Percentiles rank a stretch among this genome's conserved stretches.
phyloP scores from a whole-genome alignment of 176 grass and related monocot species.

The Avena insularis region DNA sequence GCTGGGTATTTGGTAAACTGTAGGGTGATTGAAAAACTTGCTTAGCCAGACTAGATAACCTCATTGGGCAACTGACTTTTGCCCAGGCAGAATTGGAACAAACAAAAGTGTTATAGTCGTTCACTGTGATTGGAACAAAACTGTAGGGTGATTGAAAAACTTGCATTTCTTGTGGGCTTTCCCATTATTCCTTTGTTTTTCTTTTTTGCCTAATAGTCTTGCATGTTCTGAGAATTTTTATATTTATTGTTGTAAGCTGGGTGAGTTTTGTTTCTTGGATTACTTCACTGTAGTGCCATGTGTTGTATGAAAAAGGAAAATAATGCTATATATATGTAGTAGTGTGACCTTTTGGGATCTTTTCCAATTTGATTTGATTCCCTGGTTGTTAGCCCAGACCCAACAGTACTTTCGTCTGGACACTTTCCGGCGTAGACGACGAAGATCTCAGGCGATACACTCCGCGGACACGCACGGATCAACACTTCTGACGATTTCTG shows the following conservation, averaged over 20 bases:
- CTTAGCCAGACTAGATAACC: not conserved
- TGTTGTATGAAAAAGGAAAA: not conserved
- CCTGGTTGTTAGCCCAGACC: not conserved
- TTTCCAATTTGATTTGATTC: not conserved
- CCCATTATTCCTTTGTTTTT: not conserved
- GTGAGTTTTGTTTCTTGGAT: not conserved
- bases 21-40: not conserved
- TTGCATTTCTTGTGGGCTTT: not conserved
- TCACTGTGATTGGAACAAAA: not conserved
- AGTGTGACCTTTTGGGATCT: not conserved
- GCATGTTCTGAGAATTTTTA: not conserved
- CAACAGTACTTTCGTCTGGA: too few relatives aligned
- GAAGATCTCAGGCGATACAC: too few relatives aligned
- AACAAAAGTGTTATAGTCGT: not conserved
- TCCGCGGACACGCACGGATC: too few relatives aligned
- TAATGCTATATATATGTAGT: not conserved
- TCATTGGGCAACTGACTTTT: not conserved
- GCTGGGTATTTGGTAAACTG: not conserved
- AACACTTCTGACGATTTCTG: too few relatives aligned
- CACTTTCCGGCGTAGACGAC: too few relatives aligned
- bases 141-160: not conserved
- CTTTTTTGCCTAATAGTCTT: not conserved
- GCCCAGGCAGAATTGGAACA: not conserved
- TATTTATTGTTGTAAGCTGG: not conserved
- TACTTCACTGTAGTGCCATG: not conserved